Evolutionary conservation across 331 rosid species (phyloP), one percentile per base, ranked within the genome.

Genomic region (Pyracantha coccinea): DNA sequence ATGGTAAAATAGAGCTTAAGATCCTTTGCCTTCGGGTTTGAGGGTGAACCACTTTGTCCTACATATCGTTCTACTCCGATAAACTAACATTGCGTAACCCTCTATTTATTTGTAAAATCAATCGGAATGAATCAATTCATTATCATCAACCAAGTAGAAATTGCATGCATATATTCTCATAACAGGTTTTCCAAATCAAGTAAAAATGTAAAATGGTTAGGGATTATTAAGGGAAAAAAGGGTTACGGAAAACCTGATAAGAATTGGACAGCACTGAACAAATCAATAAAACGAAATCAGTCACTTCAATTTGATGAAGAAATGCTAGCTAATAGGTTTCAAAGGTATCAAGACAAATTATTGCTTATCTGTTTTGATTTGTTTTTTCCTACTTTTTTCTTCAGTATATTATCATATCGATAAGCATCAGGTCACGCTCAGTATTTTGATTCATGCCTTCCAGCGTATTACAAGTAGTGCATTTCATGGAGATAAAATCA

Each of bases 291-390:
- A 61, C 44, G 66, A 64, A 70, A 63, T 54, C 50, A 70, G 73
- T 69, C 69, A 55, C 58, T 58, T 71, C 78, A 71, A 53, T 58
- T 72, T 58, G 78, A 71, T 28, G 62, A 66, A 53, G 68, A 35
- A 44, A 20, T 62, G 28, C 19, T 62, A 59, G 55, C 68, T 35
- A 75, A 79, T 50, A 28, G 73, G 73, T 63, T 24, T 38, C 41
- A 38, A 35, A 17, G 33, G 81, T 61, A 78, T 81, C 72, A 78
- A 75, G 90, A 89, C 92, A 89, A 84, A 80, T 10, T 78, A 78
- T 13, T 78, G 88, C 91, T 89, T 75, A 85, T 85, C 88, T 84
- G 89, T 91, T 82, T 82, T 64, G 69, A 54, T 77, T 91, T 89
- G 94, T 85, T 84, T 78, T 69, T 69, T 84, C 76, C 83, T 61